A percentile compares a stretch with the other conserved stretches of the same genome.
Conservation (phyloP, 768 basidiomycete genomes). For the Tylopilus subfusipes region DNA sequence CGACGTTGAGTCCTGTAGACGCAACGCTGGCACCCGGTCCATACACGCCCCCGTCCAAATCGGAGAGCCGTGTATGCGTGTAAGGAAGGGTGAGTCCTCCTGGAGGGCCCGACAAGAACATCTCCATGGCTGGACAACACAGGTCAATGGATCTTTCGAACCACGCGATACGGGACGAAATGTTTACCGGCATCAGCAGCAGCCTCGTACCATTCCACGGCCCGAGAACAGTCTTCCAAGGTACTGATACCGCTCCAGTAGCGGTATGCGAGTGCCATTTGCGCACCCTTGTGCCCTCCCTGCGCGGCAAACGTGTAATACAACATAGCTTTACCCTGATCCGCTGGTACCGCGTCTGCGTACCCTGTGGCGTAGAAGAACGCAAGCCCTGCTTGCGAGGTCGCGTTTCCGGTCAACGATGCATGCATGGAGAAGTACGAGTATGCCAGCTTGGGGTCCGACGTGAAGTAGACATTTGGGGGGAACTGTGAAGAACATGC, state of each 20-base stretch:
- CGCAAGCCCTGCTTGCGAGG: conserved; percentile 80
- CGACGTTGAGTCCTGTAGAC: conserved; percentile 73
- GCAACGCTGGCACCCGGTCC: conserved; percentile 94
- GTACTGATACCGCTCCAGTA: conserved; percentile 97
- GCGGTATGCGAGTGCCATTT: conserved; percentile 91
- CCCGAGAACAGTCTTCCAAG: conserved; percentile 77
- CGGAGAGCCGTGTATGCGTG: conserved; percentile 78
- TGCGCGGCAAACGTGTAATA: conserved; percentile 95
- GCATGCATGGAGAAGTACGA: conserved; percentile 64
- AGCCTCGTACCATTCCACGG: conserved; percentile 84
- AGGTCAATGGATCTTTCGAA: not conserved
- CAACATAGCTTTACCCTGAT: conserved; percentile 81
- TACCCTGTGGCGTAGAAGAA: conserved; percentile 92
- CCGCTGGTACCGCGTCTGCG: conserved; percentile 53
- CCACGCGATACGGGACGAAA: conserved; percentile 22
- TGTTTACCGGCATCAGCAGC: conserved; percentile 78
- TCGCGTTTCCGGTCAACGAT: conserved; percentile 70
- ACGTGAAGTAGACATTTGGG: conserved; percentile 60
- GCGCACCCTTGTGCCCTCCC: conserved; percentile 79
- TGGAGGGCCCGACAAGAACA: conserved; percentile 82
- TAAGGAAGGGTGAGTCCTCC: conserved; percentile 86
- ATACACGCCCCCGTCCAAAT: conserved; percentile 89
- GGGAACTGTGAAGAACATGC: conserved; percentile 50
- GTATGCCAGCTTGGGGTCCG: conserved; percentile 61
- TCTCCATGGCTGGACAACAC: conserved; percentile 60